Evolutionary conservation across 345 rosid genomes (phyloP), one percentile per base, ranked within the genome.

Genomic region (Garcia nutans): DNA sequence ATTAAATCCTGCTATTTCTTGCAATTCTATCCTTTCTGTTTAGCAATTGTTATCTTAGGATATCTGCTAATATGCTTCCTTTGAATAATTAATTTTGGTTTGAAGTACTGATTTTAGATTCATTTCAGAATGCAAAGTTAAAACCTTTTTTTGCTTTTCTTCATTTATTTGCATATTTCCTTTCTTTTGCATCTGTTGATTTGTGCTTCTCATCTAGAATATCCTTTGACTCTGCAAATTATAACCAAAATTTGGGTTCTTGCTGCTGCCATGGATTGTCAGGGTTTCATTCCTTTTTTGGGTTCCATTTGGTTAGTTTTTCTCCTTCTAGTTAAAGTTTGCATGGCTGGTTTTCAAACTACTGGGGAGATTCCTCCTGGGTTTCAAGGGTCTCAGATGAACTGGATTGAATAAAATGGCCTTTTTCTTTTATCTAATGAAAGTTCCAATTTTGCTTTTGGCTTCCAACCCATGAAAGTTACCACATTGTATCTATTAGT

Each of bases 331-430:
- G 31, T 47, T 17, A 66, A 74, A 56, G 19, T 31, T 22, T 78
- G 76, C 8, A 76, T 47, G 84, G 92, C 88, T 9, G 77, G 92
- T 73, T 22, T 73, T 75, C 83, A 37, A 37, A 63, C 0, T 11
- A 60, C 0, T 1, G 96, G 91, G 49, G 82, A 54, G 59, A 81
- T 95, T 66, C 0, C 13, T 49, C 91, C 88, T 0, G 89, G 83
- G 10, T 88, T 83, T 76, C 78, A 56, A 77, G 98, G 96, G 49
- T 72, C 96, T 82, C 89, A 78, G 65, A 93, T 96, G 99, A 86
- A 77, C 57, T 92, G 84, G 87, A 83, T 96, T 61, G 90, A 87
- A 73, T 81, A 80, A 12, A 0, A 68, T 7, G 99, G 99, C 16
- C 0, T 92, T 74, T 90, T 96, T 80, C 94, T 96, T 44, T 0